Evolutionary conservation across 169 alveolate species (phyloP), one percentile per base, ranked within the genome.

Genomic region (Theileria orientalis): DNA sequence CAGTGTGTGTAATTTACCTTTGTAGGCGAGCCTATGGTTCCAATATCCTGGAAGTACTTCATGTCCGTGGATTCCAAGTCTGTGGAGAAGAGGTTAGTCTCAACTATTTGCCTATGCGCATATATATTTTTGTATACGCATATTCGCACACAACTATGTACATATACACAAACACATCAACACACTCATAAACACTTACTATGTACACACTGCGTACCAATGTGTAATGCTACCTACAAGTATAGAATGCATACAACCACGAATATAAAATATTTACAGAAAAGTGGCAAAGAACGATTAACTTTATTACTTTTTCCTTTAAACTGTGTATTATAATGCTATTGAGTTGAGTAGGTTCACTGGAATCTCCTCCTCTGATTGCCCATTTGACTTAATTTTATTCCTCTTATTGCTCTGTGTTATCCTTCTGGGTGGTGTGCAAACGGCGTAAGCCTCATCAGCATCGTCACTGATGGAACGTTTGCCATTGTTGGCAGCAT

Each of bases 41-140:
- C 87, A 9, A 79, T 79, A 1, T 79, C 87, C 41, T 79, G 87
- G 87, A 79, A 79, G 83, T 79, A 52, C 54, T 79, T 79, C 60
- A 59, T 79, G 30, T 74, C 82, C 0, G 3, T 51, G 30, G 62
- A 76, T 14, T 52, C 73, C 6, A 84, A 84, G 19, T 32, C 42
- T 0, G 73, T 79, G 16, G 78, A 54, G 60, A 69, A 49, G 35
- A 73, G 87, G 87, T 79, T 14, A 19, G 74, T 29, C 1, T 44
- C 57, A 7, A 25, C 46, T 67, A 13, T 40, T 7, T 64, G 46
- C 19, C 25, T 33, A 33, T 27, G 3, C 61, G 9, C 9, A 9
- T n/a, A n/a, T n/a, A n/a, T n/a, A n/a, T n/a, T n/a, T n/a, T n/a
- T n/a, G n/a, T n/a, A n/a, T n/a, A n/a, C n/a, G n/a, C n/a, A n/a